Evolutionary conservation across 495 filamentous ascomycete species (phyloP), one percentile per base, ranked within the genome.

Genomic region (Podospora anserina): DNA sequence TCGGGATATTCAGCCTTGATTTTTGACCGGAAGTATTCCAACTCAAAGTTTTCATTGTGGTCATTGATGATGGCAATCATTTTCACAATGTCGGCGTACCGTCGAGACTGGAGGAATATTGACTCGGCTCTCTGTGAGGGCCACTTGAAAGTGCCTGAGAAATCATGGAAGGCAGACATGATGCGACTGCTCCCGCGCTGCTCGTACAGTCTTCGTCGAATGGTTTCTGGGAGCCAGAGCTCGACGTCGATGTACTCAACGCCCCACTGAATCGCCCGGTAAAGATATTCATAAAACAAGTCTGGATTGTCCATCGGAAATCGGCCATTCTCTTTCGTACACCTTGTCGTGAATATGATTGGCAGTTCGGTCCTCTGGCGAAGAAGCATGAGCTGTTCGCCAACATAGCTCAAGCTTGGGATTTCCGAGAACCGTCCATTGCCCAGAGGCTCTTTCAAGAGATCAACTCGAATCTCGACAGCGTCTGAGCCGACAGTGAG

Each of bases 241-340:
- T 95, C 92, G 16, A 95, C 91, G 69, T 95, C 92, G 60, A 95
- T 89, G 76, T 94, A 95, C 75, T 94, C 91, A 44, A 91, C 90
- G 3, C 92, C 92, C 91, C 91, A 94, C 69, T 92, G 89, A 61
- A 94, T 90, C 0, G 91, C 92, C 18, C 90, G 85, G 62, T 86
- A 89, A 1, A 95, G 85, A 74, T 94, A 93, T 63, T 88, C 84
- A 78, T 89, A 91, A 77, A 89, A 93, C 54, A 93, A 70, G 6
- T 80, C 78, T 18, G 91, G 91, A 69, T 93, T 85, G 57, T 91
- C 89, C 88, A 92, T 92, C 1, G 92, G 91, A 68, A 94, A 95
- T 19, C 88, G 86, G 23, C 91, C 92, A 74, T 93, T 93, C 74
- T 95, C 91, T 15, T 83, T 84, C 16, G 86, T 92, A 76, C 91